A percentile compares a stretch with the other conserved stretches of the same genome.
These are phyloP conservation scores for Bretziella fagacearum DNA, from an alignment of 2,329 filamentous ascomycete genomes.

Conservation along the genomic window DNA sequence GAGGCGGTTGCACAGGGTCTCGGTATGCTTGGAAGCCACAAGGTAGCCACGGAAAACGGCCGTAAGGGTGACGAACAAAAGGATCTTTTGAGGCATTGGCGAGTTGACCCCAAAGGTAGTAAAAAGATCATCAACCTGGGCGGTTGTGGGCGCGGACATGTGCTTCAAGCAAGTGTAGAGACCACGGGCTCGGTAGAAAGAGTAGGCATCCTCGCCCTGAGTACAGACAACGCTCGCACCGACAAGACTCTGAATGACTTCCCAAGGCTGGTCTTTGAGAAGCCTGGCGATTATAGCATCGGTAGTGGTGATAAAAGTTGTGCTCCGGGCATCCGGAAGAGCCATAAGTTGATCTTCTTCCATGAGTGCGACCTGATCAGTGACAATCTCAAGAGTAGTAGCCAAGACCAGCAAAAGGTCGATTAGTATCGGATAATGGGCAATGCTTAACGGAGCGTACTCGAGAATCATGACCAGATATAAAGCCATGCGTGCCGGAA, in stretches of 20 bases:
- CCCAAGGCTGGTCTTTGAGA: neutral
- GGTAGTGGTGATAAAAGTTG: neutral
- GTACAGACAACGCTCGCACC: neutral
- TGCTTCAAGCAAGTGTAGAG: neutral
- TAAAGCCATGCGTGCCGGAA: conserved; percentile 57
- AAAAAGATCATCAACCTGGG: neutral
- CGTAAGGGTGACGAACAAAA: conserved; percentile 17
- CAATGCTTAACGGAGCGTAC: neutral
- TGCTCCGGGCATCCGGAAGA: neutral
- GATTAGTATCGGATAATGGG: neutral
- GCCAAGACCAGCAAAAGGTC: neutral
- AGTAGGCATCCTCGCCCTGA: neutral
- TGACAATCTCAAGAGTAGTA: neutral
- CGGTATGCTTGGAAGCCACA: neutral
- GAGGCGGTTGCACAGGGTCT: conserved; percentile 37
- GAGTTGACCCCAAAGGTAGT: conserved; percentile 18
- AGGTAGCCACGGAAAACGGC: conserved; percentile 18
- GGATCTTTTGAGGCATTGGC: conserved; percentile 30
- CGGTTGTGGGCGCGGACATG: neutral
- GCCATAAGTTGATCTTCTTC: conserved; percentile 6
- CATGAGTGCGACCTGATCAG: neutral
- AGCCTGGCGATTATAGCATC: neutral
- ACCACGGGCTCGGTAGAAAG: neutral
- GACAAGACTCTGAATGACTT: neutral
- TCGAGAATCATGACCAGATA: conserved; percentile 22